Evolutionary conservation across 1,284 basidiomycete genomes (phyloP).

Genomic region (Ganoderma boninense): DNA sequence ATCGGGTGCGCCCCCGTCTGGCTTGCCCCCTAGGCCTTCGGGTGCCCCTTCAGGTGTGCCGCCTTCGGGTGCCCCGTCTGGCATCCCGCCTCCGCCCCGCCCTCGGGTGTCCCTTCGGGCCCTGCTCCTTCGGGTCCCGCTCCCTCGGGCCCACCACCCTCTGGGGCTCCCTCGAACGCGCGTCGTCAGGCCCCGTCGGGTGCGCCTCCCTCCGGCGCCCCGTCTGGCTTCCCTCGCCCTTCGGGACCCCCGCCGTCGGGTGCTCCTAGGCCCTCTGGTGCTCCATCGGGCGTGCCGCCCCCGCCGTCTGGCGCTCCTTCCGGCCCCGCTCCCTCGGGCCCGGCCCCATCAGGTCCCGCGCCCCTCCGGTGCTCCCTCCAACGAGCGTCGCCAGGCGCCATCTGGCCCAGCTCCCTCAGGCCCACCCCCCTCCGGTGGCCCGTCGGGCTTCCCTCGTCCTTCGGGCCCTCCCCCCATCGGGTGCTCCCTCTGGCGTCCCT

Average conservation of each 20-base stretch:
- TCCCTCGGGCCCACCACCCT: neutral
- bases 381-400: neutral
- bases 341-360: neutral
- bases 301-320: neutral
- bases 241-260: neutral
- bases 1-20: neutral
- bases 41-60: neutral
- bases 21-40: neutral
- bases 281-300: neutral
- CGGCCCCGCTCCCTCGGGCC: neutral
- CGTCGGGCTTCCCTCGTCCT: neutral
- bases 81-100: neutral
- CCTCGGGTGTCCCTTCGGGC: neutral
- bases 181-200: neutral
- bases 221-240: neutral
- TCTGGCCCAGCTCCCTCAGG: neutral
- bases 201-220: neutral
- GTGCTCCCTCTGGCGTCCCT: neutral
- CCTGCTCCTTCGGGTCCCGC: neutral
- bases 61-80: neutral
- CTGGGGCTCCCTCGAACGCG: neutral
- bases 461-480: neutral
- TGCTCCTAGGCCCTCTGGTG: neutral
- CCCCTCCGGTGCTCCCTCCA: neutral
- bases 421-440: neutral